phyloP scores from a whole-genome alignment of 805 yeast species.

The Candida ortonii region DNA sequence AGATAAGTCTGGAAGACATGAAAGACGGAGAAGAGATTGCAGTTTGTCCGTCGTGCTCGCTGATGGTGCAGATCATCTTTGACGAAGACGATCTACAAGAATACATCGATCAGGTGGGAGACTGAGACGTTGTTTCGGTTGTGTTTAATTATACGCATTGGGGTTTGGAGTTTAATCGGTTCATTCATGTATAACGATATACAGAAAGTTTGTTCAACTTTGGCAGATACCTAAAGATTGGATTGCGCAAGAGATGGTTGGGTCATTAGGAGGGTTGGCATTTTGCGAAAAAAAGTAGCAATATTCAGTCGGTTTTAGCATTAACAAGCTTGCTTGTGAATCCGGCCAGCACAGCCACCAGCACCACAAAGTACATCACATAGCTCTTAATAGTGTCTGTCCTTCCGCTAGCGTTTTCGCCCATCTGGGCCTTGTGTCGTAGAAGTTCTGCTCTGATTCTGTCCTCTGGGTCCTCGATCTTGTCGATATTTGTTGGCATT shows the following conservation, averaged over 20 bases:
- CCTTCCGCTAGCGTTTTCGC: constrained; percentile 5
- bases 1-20: constrained; percentile 79
- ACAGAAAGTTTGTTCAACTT: no score
- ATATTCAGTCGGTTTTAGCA: constrained; percentile 4
- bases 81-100: constrained; percentile 60
- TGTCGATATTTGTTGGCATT: constrained; percentile 34
- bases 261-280: not conserved
- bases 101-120: constrained; percentile 34
- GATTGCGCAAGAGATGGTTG: not conserved
- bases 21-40: constrained; percentile 91
- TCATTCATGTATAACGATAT: no score
- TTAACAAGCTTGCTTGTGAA: constrained; percentile 13
- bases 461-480: constrained; percentile 65
- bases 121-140: constrained; percentile 1
- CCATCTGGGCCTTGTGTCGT: constrained; percentile 1
- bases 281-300: not conserved
- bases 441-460: constrained; percentile 47
- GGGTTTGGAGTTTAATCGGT: not conserved
- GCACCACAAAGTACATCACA: constrained; percentile 13
- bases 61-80: constrained; percentile 88
- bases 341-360: constrained; percentile 19
- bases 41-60: constrained; percentile 92
- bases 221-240: no score
- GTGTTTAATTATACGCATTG: constrained; percentile 1
- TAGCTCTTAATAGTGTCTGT: constrained; percentile 8